Evolutionary conservation across 2,329 filamentous ascomycete genomes (phyloP).

Genomic region (Fusarium kyushuense): DNA sequence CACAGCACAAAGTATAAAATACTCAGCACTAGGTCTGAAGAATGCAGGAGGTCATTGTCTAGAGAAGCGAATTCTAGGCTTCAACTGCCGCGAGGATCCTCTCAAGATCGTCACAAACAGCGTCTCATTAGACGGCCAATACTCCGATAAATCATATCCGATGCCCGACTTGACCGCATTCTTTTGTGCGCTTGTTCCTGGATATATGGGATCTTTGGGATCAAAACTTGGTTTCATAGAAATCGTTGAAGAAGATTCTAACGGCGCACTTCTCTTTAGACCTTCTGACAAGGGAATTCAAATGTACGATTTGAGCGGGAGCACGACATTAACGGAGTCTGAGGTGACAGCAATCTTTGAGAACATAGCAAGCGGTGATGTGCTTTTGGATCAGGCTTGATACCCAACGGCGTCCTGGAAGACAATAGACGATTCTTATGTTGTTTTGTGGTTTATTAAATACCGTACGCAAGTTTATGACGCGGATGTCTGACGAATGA

Average conservation of each 20-base stretch:
- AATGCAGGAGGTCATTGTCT: slow-evolving; percentile 28
- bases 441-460: not conserved
- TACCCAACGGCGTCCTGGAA: slow-evolving; percentile 24
- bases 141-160: slow-evolving; percentile 25
- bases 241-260: slow-evolving; percentile 19
- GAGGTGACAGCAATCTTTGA: slow-evolving; percentile 7
- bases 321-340: slow-evolving; percentile 9
- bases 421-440: slow-evolving; percentile 1
- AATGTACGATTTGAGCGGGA: slow-evolving; percentile 33
- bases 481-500: not conserved
- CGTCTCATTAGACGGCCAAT: slow-evolving; percentile 34
- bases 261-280: slow-evolving; percentile 36
- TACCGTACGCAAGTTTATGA: not conserved
- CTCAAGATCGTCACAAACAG: slow-evolving; percentile 33
- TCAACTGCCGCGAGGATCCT: slow-evolving; percentile 44
- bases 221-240: slow-evolving; percentile 18
- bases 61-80: slow-evolving; percentile 40
- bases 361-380: slow-evolving; percentile 4
- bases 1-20: slow-evolving; percentile 42
- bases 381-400: slow-evolving; percentile 19
- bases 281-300: slow-evolving; percentile 27
- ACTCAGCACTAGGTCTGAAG: slow-evolving; percentile 31
- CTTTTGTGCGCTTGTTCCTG: slow-evolving; percentile 29
- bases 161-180: slow-evolving; percentile 44
- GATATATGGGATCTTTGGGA: slow-evolving; percentile 5